These are phyloP conservation scores for Talaromyces sp. DNA, from an alignment of 2,329 filamentous ascomycete species.

Conservation along the genomic window DNA sequence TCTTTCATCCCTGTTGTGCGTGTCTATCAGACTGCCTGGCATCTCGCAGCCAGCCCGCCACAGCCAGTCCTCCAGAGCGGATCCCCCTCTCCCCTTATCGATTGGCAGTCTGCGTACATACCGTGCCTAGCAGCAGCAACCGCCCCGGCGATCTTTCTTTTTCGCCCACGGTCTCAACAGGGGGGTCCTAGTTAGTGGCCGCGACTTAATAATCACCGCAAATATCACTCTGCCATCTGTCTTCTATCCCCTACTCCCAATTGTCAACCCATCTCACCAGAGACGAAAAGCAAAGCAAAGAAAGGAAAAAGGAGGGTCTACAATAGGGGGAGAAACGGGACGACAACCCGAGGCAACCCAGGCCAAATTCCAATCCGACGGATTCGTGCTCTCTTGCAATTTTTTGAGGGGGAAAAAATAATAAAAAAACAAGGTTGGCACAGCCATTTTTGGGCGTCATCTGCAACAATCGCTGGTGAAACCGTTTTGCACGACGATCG, in stretches of 20 bases:
- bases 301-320: neutral
- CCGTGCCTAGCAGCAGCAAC: conserved; percentile 1
- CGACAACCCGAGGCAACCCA: neutral
- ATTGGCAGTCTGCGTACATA: neutral
- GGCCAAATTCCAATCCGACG: neutral
- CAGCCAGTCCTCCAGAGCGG: neutral
- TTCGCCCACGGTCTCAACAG: neutral
- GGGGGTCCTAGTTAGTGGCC: neutral
- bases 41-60: neutral
- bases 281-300: neutral
- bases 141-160: conserved; percentile 1
- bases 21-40: neutral
- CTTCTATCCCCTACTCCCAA: neutral
- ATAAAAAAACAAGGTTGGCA: neutral
- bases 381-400: neutral
- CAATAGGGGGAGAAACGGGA: neutral
- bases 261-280: neutral
- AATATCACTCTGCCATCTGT: neutral
- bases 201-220: neutral
- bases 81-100: neutral
- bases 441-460: neutral
- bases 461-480: neutral
- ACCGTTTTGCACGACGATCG: neutral
- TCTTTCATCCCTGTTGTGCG: neutral
- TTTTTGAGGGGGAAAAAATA: neutral